Evolutionary conservation across 371 early-diverging fungal genomes (phyloP).

Genomic region (Apophysomyces variabilis): DNA sequence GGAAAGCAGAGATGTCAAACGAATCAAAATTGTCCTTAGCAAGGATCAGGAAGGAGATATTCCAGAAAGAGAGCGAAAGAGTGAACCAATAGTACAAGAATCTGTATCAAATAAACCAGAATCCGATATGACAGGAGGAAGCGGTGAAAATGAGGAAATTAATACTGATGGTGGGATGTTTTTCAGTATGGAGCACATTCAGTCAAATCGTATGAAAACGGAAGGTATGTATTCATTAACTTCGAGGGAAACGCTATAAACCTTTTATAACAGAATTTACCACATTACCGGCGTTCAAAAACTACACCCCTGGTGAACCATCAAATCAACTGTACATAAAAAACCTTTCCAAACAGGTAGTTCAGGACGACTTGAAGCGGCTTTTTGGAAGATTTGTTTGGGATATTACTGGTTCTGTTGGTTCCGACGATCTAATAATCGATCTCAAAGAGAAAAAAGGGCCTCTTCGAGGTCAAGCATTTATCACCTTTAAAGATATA

Average conservation of each 20-base stretch:
- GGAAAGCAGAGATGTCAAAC: not conserved
- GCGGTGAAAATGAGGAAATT: not conserved
- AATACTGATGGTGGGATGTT: not conserved
- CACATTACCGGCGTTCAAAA: constrained; percentile 35
- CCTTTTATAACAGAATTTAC: constrained; percentile 21
- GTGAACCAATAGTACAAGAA: constrained; percentile 20
- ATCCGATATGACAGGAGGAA: too few relatives aligned
- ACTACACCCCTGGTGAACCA: constrained; percentile 36
- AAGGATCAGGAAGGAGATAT: constrained; percentile 11
- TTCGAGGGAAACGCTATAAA: not conserved
- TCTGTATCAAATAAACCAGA: constrained; percentile 3
- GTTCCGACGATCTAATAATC: constrained; percentile 23
- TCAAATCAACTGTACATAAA: constrained; percentile 40
- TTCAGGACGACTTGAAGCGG: constrained; percentile 32
- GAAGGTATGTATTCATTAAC: not conserved
- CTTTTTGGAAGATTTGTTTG: constrained; percentile 34
- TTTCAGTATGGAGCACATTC: not conserved
- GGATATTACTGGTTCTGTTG: constrained; percentile 2
- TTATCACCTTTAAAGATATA: constrained; percentile 31
- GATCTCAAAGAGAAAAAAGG: constrained; percentile 38
- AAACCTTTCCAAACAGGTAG: constrained; percentile 38
- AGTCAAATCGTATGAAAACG: not conserved
- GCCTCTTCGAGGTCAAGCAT: constrained; percentile 46
- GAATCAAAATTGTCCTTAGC: constrained; percentile 14
- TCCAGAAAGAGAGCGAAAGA: constrained; percentile 13